A percentile compares a stretch with the other conserved stretches of the same genome.
phyloP scores from a whole-genome alignment of 164 flowering plant genomes.

The Vitis rotundifolia region DNA sequence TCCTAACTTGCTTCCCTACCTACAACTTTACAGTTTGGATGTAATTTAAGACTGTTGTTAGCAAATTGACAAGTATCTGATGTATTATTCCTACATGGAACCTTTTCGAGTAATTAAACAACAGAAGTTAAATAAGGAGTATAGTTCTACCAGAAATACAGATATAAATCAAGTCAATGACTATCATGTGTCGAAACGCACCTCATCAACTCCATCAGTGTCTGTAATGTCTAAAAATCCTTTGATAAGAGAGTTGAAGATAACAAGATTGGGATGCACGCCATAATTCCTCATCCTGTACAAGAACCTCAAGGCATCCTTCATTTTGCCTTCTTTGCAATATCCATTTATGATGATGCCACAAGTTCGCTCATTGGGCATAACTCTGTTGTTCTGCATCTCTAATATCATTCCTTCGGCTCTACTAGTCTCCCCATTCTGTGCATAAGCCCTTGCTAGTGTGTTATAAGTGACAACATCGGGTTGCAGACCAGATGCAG shows the following conservation, averaged over 20 bases:
- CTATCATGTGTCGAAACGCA: constrained; percentile 7
- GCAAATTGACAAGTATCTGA: not conserved
- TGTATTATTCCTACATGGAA: not conserved
- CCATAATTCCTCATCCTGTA: constrained; percentile 63
- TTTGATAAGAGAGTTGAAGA: constrained; percentile 80
- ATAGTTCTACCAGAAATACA: not conserved
- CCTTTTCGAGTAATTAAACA: not conserved
- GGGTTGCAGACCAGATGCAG: constrained; percentile 65
- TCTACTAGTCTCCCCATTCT: constrained; percentile 50
- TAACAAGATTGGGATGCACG: constrained; percentile 70
- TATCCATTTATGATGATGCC: constrained; percentile 71
- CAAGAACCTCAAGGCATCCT: constrained; percentile 38
- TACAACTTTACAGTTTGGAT: not conserved
- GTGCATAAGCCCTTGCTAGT: constrained; percentile 75
- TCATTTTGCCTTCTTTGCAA: constrained; percentile 47
- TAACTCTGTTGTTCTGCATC: constrained; percentile 54
- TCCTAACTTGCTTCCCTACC: too few species aligned
- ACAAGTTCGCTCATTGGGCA: constrained; percentile 83
- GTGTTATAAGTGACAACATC: constrained; percentile 90
- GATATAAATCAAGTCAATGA: not conserved
- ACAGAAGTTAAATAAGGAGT: not conserved
- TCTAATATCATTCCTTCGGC: constrained; percentile 70
- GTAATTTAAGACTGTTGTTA: not conserved
- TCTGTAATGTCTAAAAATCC: constrained; percentile 68
- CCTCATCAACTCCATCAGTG: constrained; percentile 51